phyloP scores from a whole-genome alignment of 345 rosid genomes.

The Corchorus capsularis region DNA sequence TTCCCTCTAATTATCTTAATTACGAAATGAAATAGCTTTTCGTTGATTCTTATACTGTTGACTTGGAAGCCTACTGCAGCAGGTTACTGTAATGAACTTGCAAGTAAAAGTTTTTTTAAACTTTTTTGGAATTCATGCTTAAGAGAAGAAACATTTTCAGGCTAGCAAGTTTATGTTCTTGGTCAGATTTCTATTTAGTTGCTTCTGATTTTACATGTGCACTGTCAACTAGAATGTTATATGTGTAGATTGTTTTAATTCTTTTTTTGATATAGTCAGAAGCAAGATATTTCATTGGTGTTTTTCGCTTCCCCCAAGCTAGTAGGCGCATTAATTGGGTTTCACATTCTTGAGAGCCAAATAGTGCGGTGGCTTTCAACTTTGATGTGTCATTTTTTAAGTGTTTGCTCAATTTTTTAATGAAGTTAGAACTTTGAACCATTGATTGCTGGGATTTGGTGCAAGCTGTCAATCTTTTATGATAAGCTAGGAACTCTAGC shows the following conservation, averaged over 20 bases:
- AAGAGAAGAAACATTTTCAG: neutral
- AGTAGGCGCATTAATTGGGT: neutral
- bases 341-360: slow-evolving; percentile 2
- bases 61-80: neutral
- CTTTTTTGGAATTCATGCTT: neutral
- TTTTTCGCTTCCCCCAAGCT: neutral
- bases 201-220: neutral
- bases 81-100: neutral
- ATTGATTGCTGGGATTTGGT: neutral
- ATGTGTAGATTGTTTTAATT: neutral
- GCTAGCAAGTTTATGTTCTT: neutral
- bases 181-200: neutral
- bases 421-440: neutral
- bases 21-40: neutral
- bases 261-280: neutral
- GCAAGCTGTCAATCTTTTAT: neutral
- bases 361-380: neutral
- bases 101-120: neutral
- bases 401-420: neutral
- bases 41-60: neutral
- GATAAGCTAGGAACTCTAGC: neutral
- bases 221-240: neutral
- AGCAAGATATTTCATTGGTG: neutral
- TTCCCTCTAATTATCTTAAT: neutral
- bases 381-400: neutral